A percentile compares a stretch with the other conserved stretches of the same genome.
Conservation (phyloP, 805 yeast genomes). For the Millerago galiae region DNA sequence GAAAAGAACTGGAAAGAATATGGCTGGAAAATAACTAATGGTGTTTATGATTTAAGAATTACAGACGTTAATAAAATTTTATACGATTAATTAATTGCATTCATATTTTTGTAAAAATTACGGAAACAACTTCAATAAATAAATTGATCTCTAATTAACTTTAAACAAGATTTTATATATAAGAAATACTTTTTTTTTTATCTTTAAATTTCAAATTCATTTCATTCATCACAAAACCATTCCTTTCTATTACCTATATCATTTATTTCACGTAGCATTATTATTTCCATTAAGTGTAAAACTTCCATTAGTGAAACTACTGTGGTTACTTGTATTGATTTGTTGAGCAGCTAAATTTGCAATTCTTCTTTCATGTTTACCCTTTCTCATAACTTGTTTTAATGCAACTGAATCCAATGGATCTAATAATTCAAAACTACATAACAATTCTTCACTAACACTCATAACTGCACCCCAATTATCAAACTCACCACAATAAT, state of each 20-base stretch:
- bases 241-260: neutral
- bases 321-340: constrained; percentile 10
- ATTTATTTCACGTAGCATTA: neutral
- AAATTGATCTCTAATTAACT: too few relatives aligned
- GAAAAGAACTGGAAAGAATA: constrained; percentile 27
- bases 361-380: constrained; percentile 76
- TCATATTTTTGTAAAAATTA: neutral
- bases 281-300: constrained; percentile 10
- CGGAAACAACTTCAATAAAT: too few relatives aligned
- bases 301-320: constrained; percentile 21
- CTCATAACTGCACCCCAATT: constrained; percentile 99
- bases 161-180: too few relatives aligned
- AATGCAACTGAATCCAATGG: constrained; percentile 91
- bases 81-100: constrained; percentile 28
- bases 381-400: constrained; percentile 90
- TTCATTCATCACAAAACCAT: neutral
- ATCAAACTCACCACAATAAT: constrained; percentile 62
- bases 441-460: constrained; percentile 84
- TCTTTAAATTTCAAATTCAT: too few relatives aligned
- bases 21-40: constrained; percentile 61
- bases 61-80: constrained; percentile 60
- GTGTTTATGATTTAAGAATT: constrained; percentile 82
- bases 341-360: constrained; percentile 36
- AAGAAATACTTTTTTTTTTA: too few relatives aligned
- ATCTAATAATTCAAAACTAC: constrained; percentile 89